Evolutionary conservation across 2,329 filamentous ascomycete genomes (phyloP), one percentile per base, ranked within the genome.

Genomic region (Ploettnerulaceae sp.): DNA sequence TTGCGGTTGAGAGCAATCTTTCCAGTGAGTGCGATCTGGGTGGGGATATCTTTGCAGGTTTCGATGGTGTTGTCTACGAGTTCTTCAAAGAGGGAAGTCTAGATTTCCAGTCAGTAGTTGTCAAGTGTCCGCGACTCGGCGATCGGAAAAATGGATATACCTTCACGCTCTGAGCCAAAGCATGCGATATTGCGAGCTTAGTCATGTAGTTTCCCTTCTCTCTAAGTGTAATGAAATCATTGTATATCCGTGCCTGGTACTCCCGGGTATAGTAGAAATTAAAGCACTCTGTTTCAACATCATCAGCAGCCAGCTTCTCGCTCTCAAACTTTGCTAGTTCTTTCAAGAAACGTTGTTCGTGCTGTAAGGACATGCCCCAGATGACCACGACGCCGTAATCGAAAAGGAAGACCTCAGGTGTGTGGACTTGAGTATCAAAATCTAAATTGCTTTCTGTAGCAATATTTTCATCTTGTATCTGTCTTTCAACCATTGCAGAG

Each of bases 181-280:
- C 93, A 70, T 98, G 93, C 12, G 89, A 95, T 63, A 97, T 97
- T 46, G 91, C 89, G 28, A 97, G 74, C 70, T 97, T 97, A 57
- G 86, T 94, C 93, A 97, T 97, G 71, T 97, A 95, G 67, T 95
- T 95, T 61, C 83, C 83, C 69, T 95, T 95, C 61, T 97, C 91
- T 38, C 90, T 78, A 51, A 98, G 69, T 2, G 88, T 93, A 67
- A 98, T 98, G 61, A 98, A 98, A 68, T 98, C 93, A 68, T 98
- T 98, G 76, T 98, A 98, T 66, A 98, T 98, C 41, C 93, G 84
- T 17, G 93, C 89, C 69, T 98, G 94, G 66, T 98, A 98, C 64
- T 97, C 91, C 60, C 86, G 80, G 3, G 93, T 97, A 71, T 98
- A 97, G 72, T 98, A 98, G 67, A 97, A 98, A 66, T 98, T 98